These are phyloP conservation scores for Pseudonitzschia pungens DNA, from an alignment of 108 stramenopile genomes.

Conservation along the genomic window DNA sequence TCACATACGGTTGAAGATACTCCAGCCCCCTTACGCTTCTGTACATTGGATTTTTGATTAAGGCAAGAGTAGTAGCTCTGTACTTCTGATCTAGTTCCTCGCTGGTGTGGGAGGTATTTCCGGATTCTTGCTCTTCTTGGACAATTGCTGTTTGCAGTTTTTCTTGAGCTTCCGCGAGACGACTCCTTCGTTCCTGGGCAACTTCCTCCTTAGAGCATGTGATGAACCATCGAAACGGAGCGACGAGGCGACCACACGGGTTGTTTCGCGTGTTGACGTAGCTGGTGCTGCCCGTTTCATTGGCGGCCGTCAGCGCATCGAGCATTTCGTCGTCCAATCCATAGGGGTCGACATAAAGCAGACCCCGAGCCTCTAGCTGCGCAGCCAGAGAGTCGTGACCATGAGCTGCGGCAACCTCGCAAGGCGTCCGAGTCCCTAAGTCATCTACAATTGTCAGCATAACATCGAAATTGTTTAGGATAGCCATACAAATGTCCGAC, in stretches of 20 bases:
- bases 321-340: constrained; percentile 56
- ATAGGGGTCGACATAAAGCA: constrained; percentile 50
- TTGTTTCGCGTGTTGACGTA: constrained; percentile 5
- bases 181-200: constrained; percentile 5
- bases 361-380: constrained; percentile 50
- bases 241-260: constrained; percentile 16
- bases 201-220: constrained; percentile 33
- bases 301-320: constrained; percentile 23
- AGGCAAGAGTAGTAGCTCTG: background rate
- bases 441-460: constrained; percentile 63
- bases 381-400: constrained; percentile 41
- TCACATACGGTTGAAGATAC: background rate
- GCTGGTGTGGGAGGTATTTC: too few species aligned
- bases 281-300: constrained; percentile 1
- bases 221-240: constrained; percentile 48
- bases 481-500: constrained; percentile 40
- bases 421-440: constrained; percentile 34
- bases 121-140: background rate
- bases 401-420: constrained; percentile 42
- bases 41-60: background rate
- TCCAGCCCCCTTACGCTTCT: background rate
- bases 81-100: background rate
- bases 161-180: constrained; percentile 12
- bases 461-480: constrained; percentile 42
- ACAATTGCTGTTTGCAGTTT: constrained; percentile 13